These are phyloP conservation scores for Umbelopsis isabellina DNA, from an alignment of 192 early-diverging fungal species.

Conservation along the genomic window DNA sequence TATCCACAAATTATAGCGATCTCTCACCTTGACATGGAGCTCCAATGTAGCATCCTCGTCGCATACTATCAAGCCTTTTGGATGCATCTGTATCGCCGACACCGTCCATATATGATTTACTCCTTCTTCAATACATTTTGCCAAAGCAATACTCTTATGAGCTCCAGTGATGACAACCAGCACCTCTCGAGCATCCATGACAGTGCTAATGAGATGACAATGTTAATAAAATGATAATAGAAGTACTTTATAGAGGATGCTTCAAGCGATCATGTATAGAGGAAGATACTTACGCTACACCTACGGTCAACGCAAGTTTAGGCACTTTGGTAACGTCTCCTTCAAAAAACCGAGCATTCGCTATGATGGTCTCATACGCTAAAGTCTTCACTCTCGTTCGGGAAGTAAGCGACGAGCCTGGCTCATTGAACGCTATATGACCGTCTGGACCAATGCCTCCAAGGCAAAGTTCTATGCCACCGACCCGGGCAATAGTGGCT, in stretches of 20 bases:
- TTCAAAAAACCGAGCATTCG: slow-evolving; percentile 88
- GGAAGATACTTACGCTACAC: slow-evolving; percentile 64
- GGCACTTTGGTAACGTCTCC: slow-evolving; percentile 83
- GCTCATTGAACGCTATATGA: slow-evolving; percentile 93
- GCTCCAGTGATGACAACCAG: slow-evolving; percentile 86
- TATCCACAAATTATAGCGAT: neutral
- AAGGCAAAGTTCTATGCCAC: slow-evolving; percentile 87
- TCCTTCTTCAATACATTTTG: slow-evolving; percentile 53
- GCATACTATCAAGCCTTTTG: slow-evolving; percentile 82
- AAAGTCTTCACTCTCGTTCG: slow-evolving; percentile 86
- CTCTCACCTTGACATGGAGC: slow-evolving; percentile 75
- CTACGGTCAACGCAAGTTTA: slow-evolving; percentile 86
- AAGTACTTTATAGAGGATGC: neutral
- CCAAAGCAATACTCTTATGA: slow-evolving; percentile 61
- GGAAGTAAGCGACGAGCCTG: slow-evolving; percentile 80
- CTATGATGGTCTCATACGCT: slow-evolving; percentile 87
- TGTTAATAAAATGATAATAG: neutral
- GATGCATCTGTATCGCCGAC: slow-evolving; percentile 83
- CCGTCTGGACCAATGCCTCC: slow-evolving; percentile 88
- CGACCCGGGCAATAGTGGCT: slow-evolving; percentile 75
- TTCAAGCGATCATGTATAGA: neutral
- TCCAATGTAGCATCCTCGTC: slow-evolving; percentile 89
- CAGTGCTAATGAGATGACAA: slow-evolving; percentile 55
- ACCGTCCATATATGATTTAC: slow-evolving; percentile 94
- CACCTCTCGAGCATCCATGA: slow-evolving; percentile 87